phyloP scores from a whole-genome alignment of 768 basidiomycete genomes.

The Lentinula aciculospora region DNA sequence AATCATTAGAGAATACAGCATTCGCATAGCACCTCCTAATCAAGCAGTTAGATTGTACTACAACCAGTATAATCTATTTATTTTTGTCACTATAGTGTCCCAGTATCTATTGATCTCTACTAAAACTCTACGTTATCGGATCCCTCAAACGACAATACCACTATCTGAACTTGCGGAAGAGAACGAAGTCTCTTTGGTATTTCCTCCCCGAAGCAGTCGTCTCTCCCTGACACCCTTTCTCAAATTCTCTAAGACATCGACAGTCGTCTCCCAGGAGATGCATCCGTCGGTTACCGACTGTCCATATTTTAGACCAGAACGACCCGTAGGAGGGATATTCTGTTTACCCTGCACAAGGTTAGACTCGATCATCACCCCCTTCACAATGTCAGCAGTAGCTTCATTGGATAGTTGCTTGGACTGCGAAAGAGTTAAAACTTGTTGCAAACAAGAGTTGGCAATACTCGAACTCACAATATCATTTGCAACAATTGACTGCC shows the following conservation, averaged over 20 bases:
- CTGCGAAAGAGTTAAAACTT: background rate
- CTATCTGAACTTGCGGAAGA: background rate
- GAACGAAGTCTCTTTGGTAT: background rate
- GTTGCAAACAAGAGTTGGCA: background rate
- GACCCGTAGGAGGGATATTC: conserved; percentile 74
- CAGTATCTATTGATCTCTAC: background rate
- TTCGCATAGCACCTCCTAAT: no score
- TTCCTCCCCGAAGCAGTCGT: background rate
- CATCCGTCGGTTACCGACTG: conserved; percentile 92
- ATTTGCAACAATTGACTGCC: conserved; percentile 83
- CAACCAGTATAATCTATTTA: no score
- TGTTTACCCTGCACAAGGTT: conserved; percentile 90
- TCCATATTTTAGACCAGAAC: conserved; percentile 63
- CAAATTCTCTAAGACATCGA: conserved; percentile 65
- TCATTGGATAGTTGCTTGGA: conserved; percentile 90
- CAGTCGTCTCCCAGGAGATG: conserved; percentile 78
- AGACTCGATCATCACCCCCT: conserved; percentile 96
- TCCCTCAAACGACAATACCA: background rate
- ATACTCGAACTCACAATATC: conserved; percentile 61
- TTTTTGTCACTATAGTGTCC: no score
- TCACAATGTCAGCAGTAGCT: conserved; percentile 64
- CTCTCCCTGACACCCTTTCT: conserved; percentile 34
- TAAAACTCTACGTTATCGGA: background rate
- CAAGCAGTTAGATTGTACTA: no score
- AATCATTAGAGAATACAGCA: no score